Conservation (phyloP, 2,329 filamentous ascomycete genomes). For the Ceratocystis huliohia region DNA sequence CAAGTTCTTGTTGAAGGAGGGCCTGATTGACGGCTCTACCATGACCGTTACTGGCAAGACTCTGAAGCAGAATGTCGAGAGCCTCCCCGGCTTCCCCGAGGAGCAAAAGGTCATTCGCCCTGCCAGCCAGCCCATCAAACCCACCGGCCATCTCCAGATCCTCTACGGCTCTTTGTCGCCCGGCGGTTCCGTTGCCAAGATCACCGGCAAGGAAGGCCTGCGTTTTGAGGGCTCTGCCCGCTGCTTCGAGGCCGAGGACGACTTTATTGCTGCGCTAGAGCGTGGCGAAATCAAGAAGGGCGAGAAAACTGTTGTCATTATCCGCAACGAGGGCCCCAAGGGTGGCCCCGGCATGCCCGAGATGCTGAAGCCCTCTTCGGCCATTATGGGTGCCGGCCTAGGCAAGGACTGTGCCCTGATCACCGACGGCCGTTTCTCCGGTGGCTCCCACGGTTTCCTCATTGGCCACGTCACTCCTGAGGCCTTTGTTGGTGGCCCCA, state of each 20-base stretch:
- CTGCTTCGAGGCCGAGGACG: conserved; percentile 72
- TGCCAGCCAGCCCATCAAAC: conserved; percentile 71
- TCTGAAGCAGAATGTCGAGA: conserved; percentile 68
- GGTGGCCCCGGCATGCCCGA: conserved; percentile 92
- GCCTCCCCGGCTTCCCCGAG: conserved; percentile 58
- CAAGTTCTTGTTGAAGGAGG: conserved; percentile 74
- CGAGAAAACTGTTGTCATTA: conserved; percentile 80
- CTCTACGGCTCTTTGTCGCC: conserved; percentile 75
- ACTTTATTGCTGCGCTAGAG: conserved; percentile 66
- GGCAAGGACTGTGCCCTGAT: conserved; percentile 62
- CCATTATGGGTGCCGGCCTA: conserved; percentile 82
- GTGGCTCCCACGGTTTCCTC: conserved; percentile 73
- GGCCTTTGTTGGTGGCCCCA: conserved; percentile 73
- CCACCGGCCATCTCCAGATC: conserved; percentile 79
- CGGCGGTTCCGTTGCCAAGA: conserved; percentile 79
- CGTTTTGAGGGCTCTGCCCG: conserved; percentile 67
- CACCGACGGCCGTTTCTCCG: conserved; percentile 65
- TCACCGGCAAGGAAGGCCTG: conserved; percentile 87
- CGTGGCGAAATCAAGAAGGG: conserved; percentile 66
- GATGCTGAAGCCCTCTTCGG: conserved; percentile 83
- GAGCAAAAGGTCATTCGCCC: conserved; percentile 74
- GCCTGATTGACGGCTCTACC: conserved; percentile 65
- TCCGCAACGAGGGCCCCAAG: conserved; percentile 87
- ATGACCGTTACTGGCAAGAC: conserved; percentile 84
- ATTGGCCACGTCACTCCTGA: conserved; percentile 83